Conservation (phyloP, 1,284 basidiomycete genomes). For the Moesziomyces globuligerus region DNA sequence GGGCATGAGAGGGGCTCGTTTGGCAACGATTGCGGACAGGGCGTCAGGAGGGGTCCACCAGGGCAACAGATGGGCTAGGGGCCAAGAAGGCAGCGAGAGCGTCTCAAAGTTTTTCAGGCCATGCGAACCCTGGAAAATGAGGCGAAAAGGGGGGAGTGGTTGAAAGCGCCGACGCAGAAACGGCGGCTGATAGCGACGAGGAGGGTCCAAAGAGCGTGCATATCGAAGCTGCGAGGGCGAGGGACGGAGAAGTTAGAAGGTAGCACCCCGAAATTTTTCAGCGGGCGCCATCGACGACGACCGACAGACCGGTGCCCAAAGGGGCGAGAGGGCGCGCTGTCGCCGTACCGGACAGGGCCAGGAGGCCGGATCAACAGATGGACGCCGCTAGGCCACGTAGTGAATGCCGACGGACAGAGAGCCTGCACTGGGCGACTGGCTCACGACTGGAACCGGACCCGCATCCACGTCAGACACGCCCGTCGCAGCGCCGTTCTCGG, state of each 20-base stretch:
- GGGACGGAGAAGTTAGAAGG: slow-evolving; percentile 35
- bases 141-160: slow-evolving; percentile 11
- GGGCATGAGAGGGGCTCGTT: slow-evolving; percentile 17
- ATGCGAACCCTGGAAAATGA: slow-evolving; percentile 34
- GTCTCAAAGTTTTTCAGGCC: slow-evolving; percentile 11
- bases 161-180: not conserved
- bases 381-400: not conserved
- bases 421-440: not conserved
- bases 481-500: not conserved
- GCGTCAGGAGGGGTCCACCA: not conserved
- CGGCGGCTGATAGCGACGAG: slow-evolving; percentile 11
- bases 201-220: slow-evolving; percentile 3
- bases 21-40: slow-evolving; percentile 4
- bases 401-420: not conserved
- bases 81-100: not conserved
- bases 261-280: slow-evolving; percentile 35
- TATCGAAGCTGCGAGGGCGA: slow-evolving; percentile 28
- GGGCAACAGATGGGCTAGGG: slow-evolving; percentile 2
- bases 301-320: slow-evolving; percentile 4
- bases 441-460: slow-evolving; percentile 4
- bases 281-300: slow-evolving; percentile 3
- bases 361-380: not conserved
- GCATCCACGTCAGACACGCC: not conserved
- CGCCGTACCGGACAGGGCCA: slow-evolving; percentile 8
- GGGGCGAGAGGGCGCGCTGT: not conserved